Base-by-base conservation (phyloP, 768 basidiomycete genomes). In the Leucosporidium scottii region DNA sequence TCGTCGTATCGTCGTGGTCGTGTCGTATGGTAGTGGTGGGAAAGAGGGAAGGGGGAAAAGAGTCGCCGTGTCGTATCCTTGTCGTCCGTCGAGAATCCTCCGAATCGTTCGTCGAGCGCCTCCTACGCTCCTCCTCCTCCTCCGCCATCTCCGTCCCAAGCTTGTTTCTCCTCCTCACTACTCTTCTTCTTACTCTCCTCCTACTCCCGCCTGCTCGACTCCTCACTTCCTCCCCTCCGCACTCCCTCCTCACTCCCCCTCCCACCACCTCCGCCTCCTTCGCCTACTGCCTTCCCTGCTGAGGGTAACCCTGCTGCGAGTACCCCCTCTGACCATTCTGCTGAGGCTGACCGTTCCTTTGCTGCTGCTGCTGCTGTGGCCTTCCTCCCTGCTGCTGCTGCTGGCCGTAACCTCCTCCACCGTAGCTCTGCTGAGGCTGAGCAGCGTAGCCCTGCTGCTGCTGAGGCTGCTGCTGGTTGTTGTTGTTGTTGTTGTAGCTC, bases 401-500 rank as follows among this genome's bases (percentile, higher is more conserved):
- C 30, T 20, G 30, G 27, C 54, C 30, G 10, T 53, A 53, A 13
- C 27, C 27, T 27, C n/a, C 62, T 49, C 67, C 60, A 36, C 58
- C 30, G 62, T 65, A 65, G n/a, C 66, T 61, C 25, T n/a, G n/a
- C n/a, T n/a, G n/a, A n/a, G n/a, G n/a, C n/a, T n/a, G n/a, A n/a
- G 30, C 34, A 51, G 39, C 49, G n/a, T n/a, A n/a, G n/a, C n/a
- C n/a, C n/a, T 49, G 59, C 23, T n/a, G n/a, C n/a, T n/a, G n/a
- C n/a, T 61, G 65, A 25, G 49, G 65, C 28, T 73, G 74, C 25
- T 66, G 54, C 44, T 68, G 68, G 7, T 48, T 31, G 49, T 68
- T 70, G 64, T 70, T 64, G 7, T 48, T 31, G 49, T 68, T 70
- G 64, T 70, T 64, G 49, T 66, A 66, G 30, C 54, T 62, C 47